Conservation (phyloP, 208 protist species). For the Borovskyia barvae region DNA sequence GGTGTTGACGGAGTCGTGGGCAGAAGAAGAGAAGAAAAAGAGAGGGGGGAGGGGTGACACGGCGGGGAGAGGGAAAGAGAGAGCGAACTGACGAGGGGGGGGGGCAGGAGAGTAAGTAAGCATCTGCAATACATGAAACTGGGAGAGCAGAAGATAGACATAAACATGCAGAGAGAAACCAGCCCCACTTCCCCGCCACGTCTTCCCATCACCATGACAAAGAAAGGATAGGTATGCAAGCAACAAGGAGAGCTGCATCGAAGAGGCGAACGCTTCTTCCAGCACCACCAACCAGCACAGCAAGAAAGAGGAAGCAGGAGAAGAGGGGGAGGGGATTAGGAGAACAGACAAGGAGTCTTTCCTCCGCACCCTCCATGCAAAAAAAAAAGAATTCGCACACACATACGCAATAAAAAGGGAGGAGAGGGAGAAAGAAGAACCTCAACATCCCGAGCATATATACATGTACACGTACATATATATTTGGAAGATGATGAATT, state of each 20-base stretch:
- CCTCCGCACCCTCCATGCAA: background rate
- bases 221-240: background rate
- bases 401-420: background rate
- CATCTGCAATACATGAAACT: background rate
- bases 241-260: background rate
- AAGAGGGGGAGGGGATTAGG: background rate
- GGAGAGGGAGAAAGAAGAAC: background rate
- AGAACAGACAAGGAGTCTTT: background rate
- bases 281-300: background rate
- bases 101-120: background rate
- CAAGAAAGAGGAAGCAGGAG: background rate
- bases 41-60: background rate
- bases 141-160: background rate
- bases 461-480: background rate
- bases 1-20: background rate
- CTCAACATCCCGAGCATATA: background rate
- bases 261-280: background rate
- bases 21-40: conserved; percentile 4
- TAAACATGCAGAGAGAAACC: background rate
- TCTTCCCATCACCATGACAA: too few species aligned
- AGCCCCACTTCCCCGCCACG: too few species aligned
- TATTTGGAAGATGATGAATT: background rate
- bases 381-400: background rate
- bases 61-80: background rate
- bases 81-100: background rate